Percentiles rank a stretch among this genome's conserved stretches.
Conservation (phyloP, 139 green algal genomes). For the Micromonas pusilla region DNA sequence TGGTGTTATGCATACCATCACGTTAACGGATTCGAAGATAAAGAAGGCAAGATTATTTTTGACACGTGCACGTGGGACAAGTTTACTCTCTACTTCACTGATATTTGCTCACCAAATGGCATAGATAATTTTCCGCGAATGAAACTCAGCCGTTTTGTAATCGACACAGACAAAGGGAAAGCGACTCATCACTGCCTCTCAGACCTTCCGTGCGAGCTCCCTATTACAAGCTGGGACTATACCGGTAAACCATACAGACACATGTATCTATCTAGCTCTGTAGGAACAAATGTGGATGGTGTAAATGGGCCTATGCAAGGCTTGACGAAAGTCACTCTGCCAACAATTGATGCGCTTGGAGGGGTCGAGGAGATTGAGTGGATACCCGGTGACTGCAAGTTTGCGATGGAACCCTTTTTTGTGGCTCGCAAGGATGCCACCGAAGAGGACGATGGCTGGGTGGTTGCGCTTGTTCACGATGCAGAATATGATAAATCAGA, state of each 20-base stretch:
- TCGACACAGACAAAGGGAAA: conserved; percentile 29
- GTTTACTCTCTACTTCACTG: conserved; percentile 43
- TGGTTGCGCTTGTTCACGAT: conserved; percentile 37
- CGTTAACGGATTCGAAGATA: conserved; percentile 41
- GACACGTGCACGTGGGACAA: conserved; percentile 43
- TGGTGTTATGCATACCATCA: conserved; percentile 44
- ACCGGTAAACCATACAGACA: conserved; percentile 30
- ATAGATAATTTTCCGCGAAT: conserved; percentile 32
- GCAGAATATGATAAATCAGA: background rate
- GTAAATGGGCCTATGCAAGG: conserved; percentile 31
- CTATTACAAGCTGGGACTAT: conserved; percentile 27
- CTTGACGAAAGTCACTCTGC: conserved; percentile 17
- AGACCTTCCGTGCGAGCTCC: conserved; percentile 36
- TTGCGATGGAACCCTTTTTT: conserved; percentile 39
- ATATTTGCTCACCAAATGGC: conserved; percentile 39
- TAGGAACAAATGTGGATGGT: background rate
- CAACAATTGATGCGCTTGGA: background rate
- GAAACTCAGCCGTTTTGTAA: conserved; percentile 35
- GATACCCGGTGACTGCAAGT: conserved; percentile 32
- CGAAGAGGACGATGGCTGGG: conserved; percentile 40
- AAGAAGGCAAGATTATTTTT: conserved; percentile 35
- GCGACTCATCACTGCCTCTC: background rate
- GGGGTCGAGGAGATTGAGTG: conserved; percentile 21
- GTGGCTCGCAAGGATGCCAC: conserved; percentile 20
- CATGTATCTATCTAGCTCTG: conserved; percentile 24